Conservation (phyloP, 2,329 filamentous ascomycete species). For the Sporothrix brunneoviolacea region DNA sequence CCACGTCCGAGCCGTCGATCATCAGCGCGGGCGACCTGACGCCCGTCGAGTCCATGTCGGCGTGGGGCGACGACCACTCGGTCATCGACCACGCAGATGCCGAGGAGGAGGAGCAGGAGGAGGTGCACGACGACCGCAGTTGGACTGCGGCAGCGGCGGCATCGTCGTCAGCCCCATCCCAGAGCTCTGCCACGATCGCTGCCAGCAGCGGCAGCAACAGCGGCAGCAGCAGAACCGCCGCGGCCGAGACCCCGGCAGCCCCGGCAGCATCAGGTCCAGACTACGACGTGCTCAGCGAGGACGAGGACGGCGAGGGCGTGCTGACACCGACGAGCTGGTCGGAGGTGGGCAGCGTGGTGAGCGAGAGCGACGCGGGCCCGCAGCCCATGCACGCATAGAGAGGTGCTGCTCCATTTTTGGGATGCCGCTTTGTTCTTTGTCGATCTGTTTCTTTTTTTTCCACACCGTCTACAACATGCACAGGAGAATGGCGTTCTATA, state of each 20-base stretch:
- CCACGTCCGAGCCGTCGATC: constrained; percentile 46
- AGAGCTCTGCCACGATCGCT: too few relatives aligned
- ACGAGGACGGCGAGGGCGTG: constrained; percentile 49
- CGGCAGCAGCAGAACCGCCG: constrained; percentile 21
- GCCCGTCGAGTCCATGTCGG: constrained; percentile 51
- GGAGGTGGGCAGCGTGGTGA: constrained; percentile 57
- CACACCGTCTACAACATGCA: too few relatives aligned
- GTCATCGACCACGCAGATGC: background rate
- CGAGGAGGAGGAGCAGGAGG: too few relatives aligned
- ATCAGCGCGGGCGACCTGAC: constrained; percentile 49
- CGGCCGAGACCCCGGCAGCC: constrained; percentile 28
- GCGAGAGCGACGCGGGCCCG: constrained; percentile 46
- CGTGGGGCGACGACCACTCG: constrained; percentile 32
- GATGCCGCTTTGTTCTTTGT: too few relatives aligned
- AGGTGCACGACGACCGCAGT: too few relatives aligned
- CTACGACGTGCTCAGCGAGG: constrained; percentile 54
- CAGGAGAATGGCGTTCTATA: too few relatives aligned
- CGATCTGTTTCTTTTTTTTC: background rate
- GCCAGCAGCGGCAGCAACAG: background rate
- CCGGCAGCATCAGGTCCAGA: constrained; percentile 16
- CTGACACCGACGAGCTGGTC: constrained; percentile 58
- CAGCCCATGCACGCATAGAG: constrained; percentile 1
- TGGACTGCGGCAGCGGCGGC: background rate
- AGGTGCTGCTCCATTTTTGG: background rate
- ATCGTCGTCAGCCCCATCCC: too few relatives aligned